Percentiles rank a stretch among this genome's conserved stretches.
These are phyloP conservation scores for Apiotrichum gracile DNA, from an alignment of 1,284 basidiomycete species.

Conservation along the genomic window DNA sequence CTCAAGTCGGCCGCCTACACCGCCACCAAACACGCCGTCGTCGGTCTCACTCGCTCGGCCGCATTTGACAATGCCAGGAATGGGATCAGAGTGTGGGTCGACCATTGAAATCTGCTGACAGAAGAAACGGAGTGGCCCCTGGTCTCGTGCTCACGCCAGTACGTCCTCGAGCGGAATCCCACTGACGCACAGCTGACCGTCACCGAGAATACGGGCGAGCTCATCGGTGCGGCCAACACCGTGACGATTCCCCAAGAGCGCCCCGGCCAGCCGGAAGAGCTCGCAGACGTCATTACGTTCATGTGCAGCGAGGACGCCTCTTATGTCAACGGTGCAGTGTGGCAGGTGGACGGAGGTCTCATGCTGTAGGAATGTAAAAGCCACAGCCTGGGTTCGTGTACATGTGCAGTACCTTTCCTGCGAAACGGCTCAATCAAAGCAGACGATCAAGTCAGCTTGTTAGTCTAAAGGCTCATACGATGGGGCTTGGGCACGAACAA, in stretches of 20 bases:
- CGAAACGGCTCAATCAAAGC: too few species aligned
- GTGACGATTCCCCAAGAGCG: too few species aligned
- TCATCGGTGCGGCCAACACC: constrained; percentile 12
- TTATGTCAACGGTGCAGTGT: constrained; percentile 28
- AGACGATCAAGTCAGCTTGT: too few species aligned
- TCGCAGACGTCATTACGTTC: constrained; percentile 33
- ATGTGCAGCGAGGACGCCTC: constrained; percentile 27
- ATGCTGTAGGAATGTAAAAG: too few species aligned
- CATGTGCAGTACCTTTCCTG: too few species aligned
- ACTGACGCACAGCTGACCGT: neutral
- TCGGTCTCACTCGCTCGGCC: constrained; percentile 9
- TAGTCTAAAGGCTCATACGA: too few species aligned
- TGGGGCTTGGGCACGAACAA: too few species aligned
- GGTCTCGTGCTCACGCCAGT: constrained; percentile 5
- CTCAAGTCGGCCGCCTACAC: neutral
- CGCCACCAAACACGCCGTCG: constrained; percentile 15
- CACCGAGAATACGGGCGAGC: neutral
- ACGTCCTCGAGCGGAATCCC: neutral
- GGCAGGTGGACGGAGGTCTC: constrained; percentile 34
- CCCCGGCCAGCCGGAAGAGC: constrained; percentile 23
- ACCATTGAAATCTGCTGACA: too few species aligned
- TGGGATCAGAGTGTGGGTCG: constrained; percentile 5
- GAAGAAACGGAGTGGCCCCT: constrained; percentile 14
- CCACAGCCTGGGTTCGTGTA: too few species aligned
- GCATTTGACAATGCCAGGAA: constrained; percentile 8